Conservation (phyloP, 2,329 filamentous ascomycete species). For the Arthroderma uncinatum region DNA sequence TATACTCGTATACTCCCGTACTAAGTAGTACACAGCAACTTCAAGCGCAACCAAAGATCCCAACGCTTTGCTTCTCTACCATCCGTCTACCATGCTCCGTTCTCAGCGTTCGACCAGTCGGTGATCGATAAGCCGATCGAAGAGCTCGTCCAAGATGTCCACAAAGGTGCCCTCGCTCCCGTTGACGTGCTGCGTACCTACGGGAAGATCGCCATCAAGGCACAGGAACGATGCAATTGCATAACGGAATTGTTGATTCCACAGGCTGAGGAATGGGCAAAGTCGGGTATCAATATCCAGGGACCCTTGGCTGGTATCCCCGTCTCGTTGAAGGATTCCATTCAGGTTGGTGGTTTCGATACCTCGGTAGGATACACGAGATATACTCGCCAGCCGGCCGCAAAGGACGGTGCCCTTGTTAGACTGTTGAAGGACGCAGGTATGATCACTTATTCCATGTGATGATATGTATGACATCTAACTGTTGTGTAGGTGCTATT, state of each 20-base stretch:
- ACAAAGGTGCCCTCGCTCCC: conserved; percentile 54
- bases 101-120: conserved; percentile 53
- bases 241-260: conserved; percentile 75
- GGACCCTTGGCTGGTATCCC: conserved; percentile 81
- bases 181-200: conserved; percentile 72
- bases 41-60: conserved; percentile 67
- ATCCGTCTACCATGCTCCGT: conserved; percentile 51
- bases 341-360: conserved; percentile 74
- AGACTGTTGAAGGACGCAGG: conserved; percentile 71
- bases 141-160: conserved; percentile 65
- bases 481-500: conserved; percentile 50
- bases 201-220: conserved; percentile 71
- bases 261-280: conserved; percentile 62
- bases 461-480: not conserved
- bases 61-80: conserved; percentile 58
- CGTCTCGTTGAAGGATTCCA: conserved; percentile 66
- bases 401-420: conserved; percentile 60
- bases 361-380: conserved; percentile 68
- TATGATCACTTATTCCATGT: conserved; percentile 16
- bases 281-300: conserved; percentile 55
- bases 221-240: conserved; percentile 79
- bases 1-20: conserved; percentile 12
- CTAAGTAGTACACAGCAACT: conserved; percentile 45
- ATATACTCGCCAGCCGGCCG: conserved; percentile 55
- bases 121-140: conserved; percentile 65